Evolutionary conservation across 176 grass and related monocot species (phyloP).

Genomic region (Musa beccarii): DNA sequence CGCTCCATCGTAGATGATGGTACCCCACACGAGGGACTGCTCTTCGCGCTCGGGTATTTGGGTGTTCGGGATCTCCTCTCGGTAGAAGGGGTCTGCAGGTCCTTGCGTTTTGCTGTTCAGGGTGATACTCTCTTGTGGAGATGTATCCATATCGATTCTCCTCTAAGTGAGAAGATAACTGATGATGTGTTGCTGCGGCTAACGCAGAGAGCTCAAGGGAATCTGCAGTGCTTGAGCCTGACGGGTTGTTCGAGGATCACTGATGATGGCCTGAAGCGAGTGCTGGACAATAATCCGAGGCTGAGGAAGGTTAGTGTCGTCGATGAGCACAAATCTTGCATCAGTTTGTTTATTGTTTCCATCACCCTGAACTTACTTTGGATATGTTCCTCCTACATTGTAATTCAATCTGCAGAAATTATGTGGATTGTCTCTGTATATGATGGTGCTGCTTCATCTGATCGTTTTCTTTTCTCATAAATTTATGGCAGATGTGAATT

Average conservation of each 20-base stretch:
- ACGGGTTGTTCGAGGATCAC: conserved; percentile 50
- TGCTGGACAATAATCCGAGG: conserved; percentile 45
- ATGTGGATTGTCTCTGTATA: not conserved
- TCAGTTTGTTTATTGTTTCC: no score
- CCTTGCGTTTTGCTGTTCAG: conserved; percentile 31
- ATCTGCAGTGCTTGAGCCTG: conserved; percentile 47
- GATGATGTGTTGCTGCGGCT: conserved; percentile 50
- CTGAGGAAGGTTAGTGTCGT: conserved; percentile 71
- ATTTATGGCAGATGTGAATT: not conserved
- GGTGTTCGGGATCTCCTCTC: conserved; percentile 56
- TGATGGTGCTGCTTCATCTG: conserved; percentile 6
- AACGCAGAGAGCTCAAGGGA: conserved; percentile 38
- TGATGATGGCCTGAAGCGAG: conserved; percentile 62
- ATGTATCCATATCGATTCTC: conserved; percentile 45
- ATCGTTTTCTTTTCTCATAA: not conserved
- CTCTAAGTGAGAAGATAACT: conserved; percentile 41
- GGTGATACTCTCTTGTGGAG: conserved; percentile 44
- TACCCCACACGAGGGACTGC: conserved; percentile 42
- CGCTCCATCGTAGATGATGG: conserved; percentile 6
- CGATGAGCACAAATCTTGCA: not conserved
- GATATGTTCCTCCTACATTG: not conserved
- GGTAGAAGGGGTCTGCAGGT: conserved; percentile 61
- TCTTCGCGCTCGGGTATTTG: conserved; percentile 43
- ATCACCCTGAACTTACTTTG: no score
- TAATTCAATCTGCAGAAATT: conserved; percentile 8